Percentiles rank a stretch among this genome's conserved stretches.
These are phyloP conservation scores for Phytophthora litchii DNA, from an alignment of 352 stramenopile genomes.

Conservation along the genomic window DNA sequence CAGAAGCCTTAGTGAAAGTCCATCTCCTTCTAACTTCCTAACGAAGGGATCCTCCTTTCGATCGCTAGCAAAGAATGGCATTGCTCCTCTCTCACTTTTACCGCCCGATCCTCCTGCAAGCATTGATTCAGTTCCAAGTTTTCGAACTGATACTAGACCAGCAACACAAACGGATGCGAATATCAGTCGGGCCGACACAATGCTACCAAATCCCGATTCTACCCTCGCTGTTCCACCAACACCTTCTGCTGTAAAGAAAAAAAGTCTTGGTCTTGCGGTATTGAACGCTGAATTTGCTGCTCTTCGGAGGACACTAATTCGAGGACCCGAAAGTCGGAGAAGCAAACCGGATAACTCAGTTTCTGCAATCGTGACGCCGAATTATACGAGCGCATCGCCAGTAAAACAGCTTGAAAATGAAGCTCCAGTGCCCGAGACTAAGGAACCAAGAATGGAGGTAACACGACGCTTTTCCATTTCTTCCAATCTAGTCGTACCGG, in stretches of 20 bases:
- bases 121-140: constrained; percentile 8
- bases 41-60: constrained; percentile 3
- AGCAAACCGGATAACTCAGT: constrained; percentile 19
- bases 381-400: background rate
- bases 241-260: constrained; percentile 23
- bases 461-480: constrained; percentile 47
- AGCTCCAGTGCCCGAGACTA: background rate
- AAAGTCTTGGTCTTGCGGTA: constrained; percentile 31
- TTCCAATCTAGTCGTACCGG: constrained; percentile 10
- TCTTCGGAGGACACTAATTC: constrained; percentile 19
- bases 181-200: constrained; percentile 14
- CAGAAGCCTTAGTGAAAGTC: constrained; percentile 12
- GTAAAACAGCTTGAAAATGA: constrained; percentile 8
- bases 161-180: constrained; percentile 15
- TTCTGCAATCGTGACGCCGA: background rate
- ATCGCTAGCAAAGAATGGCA: constrained; percentile 4
- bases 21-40: constrained; percentile 17
- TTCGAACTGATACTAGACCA: constrained; percentile 19
- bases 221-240: background rate
- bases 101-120: constrained; percentile 15
- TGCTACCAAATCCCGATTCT: constrained; percentile 3
- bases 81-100: constrained; percentile 16
- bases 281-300: constrained; percentile 29
- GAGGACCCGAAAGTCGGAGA: constrained; percentile 14
- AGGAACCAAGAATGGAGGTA: constrained; percentile 32